A percentile compares a stretch with the other conserved stretches of the same genome.
Conservation (phyloP, 768 basidiomycete species). For the Mycena crocata region DNA sequence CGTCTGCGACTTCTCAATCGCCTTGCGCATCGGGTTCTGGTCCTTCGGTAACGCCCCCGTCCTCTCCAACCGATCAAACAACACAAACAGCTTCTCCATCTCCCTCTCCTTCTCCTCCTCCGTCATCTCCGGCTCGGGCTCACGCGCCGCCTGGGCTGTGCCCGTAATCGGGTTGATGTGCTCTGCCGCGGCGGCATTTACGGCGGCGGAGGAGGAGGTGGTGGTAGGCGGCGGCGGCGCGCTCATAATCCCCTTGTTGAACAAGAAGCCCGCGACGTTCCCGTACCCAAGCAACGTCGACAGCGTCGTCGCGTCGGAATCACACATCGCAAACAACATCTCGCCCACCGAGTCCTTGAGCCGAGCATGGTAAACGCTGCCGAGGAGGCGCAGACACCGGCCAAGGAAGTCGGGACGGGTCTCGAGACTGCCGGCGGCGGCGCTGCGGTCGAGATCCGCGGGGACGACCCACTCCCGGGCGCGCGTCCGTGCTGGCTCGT, state of each 20-base stretch:
- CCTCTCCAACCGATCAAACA: constrained; percentile 91
- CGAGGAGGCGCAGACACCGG: constrained; percentile 80
- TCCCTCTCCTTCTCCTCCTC: constrained; percentile 96
- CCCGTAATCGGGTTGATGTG: constrained; percentile 90
- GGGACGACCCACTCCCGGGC: constrained; percentile 81
- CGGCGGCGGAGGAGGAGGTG: constrained; percentile 39
- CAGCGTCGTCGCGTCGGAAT: constrained; percentile 82
- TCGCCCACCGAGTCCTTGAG: constrained; percentile 87
- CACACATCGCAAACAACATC: constrained; percentile 86
- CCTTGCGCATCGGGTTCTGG: constrained; percentile 81
- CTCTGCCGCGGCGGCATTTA: constrained; percentile 9
- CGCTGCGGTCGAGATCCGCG: constrained; percentile 78
- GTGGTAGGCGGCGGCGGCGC: constrained; percentile 58
- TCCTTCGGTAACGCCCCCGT: constrained; percentile 73
- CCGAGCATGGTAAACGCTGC: constrained; percentile 76
- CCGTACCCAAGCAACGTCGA: constrained; percentile 92
- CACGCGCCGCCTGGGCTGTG: constrained; percentile 59
- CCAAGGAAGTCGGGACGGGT: constrained; percentile 80
- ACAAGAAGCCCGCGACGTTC: constrained; percentile 94
- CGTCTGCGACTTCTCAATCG: constrained; percentile 58
- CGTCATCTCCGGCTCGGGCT: constrained; percentile 74
- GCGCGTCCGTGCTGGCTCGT: constrained; percentile 65
- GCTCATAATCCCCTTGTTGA: constrained; percentile 86
- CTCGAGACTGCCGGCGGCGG: constrained; percentile 72
- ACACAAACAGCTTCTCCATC: constrained; percentile 89